A percentile compares a stretch with the other conserved stretches of the same genome.
Evolutionary conservation across 257 asterid species (phyloP).

Genomic region (Solanum arcanum): DNA sequence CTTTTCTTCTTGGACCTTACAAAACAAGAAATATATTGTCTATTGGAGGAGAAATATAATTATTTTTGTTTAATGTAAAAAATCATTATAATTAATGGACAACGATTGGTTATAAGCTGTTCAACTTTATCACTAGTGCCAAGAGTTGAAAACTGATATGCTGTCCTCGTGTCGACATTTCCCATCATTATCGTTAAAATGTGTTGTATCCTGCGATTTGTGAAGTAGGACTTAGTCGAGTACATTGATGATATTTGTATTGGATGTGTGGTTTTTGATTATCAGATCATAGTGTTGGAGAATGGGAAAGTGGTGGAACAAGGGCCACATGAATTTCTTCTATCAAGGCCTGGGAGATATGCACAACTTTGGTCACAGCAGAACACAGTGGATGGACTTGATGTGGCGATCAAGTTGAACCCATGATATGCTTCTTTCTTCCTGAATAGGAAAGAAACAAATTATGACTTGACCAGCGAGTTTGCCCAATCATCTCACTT

Average conservation of each 20-base stretch:
- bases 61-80: not conserved
- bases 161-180: not conserved
- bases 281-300: slow-evolving; percentile 87
- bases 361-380: slow-evolving; percentile 96
- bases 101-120: not conserved
- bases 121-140: not conserved
- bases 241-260: not conserved
- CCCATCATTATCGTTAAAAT: not conserved
- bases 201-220: not conserved
- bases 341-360: slow-evolving; percentile 71
- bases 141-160: not conserved
- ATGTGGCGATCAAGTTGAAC: slow-evolving; percentile 52
- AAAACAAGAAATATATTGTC: not conserved
- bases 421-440: slow-evolving; percentile 9
- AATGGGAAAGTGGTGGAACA: slow-evolving; percentile 90
- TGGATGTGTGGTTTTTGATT: not conserved
- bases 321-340: slow-evolving; percentile 82
- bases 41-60: not conserved
- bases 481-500: not conserved
- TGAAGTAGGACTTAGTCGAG: not conserved
- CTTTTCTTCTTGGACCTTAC: not conserved
- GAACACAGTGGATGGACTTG: slow-evolving; percentile 66
- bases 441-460: not conserved
- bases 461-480: not conserved
- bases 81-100: not conserved